Evolutionary conservation across 2,329 filamentous ascomycete species (phyloP).

Genomic region (Colletotrichum sansevieriae): DNA sequence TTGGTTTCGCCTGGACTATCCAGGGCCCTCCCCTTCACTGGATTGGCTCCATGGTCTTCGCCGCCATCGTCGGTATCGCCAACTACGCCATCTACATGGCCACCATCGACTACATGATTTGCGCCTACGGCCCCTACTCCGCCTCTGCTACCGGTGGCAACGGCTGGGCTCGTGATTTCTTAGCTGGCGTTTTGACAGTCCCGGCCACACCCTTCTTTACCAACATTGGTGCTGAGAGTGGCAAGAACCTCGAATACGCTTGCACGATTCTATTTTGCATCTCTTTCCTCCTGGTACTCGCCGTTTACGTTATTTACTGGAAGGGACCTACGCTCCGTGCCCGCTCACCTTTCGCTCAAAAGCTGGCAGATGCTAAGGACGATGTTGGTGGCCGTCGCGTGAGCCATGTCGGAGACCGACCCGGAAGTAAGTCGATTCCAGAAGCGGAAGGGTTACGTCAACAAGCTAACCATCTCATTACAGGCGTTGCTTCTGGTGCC

Average conservation of each 20-base stretch:
- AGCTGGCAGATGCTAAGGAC: conserved; percentile 61
- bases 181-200: conserved; percentile 79
- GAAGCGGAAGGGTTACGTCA: too few relatives aligned
- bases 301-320: conserved; percentile 77
- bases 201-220: conserved; percentile 75
- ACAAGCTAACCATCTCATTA: conserved; percentile 32
- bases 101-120: conserved; percentile 83
- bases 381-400: conserved; percentile 24
- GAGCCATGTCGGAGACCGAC: conserved; percentile 11
- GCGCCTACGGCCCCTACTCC: conserved; percentile 79
- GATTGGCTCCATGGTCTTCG: conserved; percentile 76
- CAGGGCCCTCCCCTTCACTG: conserved; percentile 74
- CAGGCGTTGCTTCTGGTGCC: conserved; percentile 43
- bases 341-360: conserved; percentile 74
- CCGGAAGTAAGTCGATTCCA: conserved; percentile 3
- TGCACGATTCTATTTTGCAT: conserved; percentile 75
- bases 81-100: conserved; percentile 83
- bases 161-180: conserved; percentile 79
- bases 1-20: conserved; percentile 78
- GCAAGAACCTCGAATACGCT: conserved; percentile 69
- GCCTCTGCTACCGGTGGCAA: conserved; percentile 83
- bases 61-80: conserved; percentile 76
- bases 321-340: conserved; percentile 71
- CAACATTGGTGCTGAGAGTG: conserved; percentile 63
- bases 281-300: conserved; percentile 70